Conservation (phyloP, 1,139 yeast genomes). For the Hanseniaspora sp. region DNA sequence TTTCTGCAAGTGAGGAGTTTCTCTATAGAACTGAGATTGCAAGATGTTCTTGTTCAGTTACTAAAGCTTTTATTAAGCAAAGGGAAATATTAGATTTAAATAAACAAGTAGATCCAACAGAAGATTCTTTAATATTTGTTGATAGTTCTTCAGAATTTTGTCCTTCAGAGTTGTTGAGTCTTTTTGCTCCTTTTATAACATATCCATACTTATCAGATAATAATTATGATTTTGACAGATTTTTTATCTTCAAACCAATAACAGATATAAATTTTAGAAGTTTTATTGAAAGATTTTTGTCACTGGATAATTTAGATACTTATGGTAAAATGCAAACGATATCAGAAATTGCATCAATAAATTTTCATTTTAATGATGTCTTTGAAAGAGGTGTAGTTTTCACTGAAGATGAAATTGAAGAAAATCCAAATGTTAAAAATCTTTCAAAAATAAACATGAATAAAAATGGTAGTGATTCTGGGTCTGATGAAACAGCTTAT, state of each 20-base stretch:
- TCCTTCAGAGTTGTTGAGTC: constrained; percentile 1
- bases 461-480: not conserved
- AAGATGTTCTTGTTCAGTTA: constrained; percentile 11
- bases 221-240: constrained; percentile 6
- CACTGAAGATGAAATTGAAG: constrained; percentile 1
- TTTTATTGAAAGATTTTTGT: constrained; percentile 10
- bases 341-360: constrained; percentile 10
- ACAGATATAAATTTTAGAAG: constrained; percentile 8
- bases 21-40: constrained; percentile 8
- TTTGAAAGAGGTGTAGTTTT: constrained; percentile 13
- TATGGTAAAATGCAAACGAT: constrained; percentile 3
- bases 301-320: not conserved
- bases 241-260: constrained; percentile 11
- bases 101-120: constrained; percentile 7
- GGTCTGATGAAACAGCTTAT: not conserved
- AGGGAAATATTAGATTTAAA: constrained; percentile 2
- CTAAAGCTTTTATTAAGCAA: constrained; percentile 9
- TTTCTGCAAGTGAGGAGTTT: constrained; percentile 11
- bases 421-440: not conserved
- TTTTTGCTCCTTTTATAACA: constrained; percentile 10
- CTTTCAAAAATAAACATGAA: no score
- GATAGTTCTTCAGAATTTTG: constrained; percentile 8
- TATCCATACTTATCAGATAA: constrained; percentile 13
- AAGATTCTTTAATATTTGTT: constrained; percentile 8
- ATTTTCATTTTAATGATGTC: constrained; percentile 13